These are phyloP conservation scores for Nicotiana benthamiana DNA, from an alignment of 257 asterid genomes.

Conservation along the genomic window DNA sequence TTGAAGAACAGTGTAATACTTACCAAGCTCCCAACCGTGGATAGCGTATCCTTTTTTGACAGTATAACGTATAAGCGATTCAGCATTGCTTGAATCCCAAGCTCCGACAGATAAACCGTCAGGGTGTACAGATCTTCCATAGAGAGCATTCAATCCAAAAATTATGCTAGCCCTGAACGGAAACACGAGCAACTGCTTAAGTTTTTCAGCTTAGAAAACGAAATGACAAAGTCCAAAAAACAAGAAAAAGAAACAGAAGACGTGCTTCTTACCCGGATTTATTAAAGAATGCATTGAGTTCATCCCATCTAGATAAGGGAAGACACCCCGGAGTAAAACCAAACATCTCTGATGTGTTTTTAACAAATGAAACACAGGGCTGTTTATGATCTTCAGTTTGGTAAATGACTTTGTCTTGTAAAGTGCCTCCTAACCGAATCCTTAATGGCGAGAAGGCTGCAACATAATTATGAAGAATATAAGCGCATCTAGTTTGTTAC, in stretches of 20 bases:
- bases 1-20: not conserved
- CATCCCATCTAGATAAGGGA: constrained; percentile 81
- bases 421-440: constrained; percentile 81
- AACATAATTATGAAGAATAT: constrained; percentile 1
- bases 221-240: not conserved
- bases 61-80: constrained; percentile 51
- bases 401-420: constrained; percentile 72
- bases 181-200: not conserved
- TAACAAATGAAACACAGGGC: constrained; percentile 50
- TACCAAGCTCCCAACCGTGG: constrained; percentile 82
- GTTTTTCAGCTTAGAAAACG: not conserved
- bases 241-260: not conserved
- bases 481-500: constrained; percentile 9
- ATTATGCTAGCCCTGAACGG: constrained; percentile 48
- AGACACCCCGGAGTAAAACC: constrained; percentile 64
- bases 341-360: constrained; percentile 45
- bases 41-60: constrained; percentile 52
- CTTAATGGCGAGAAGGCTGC: constrained; percentile 81
- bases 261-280: constrained; percentile 47
- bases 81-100: constrained; percentile 61
- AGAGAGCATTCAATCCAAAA: constrained; percentile 69
- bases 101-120: constrained; percentile 38
- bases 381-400: constrained; percentile 41
- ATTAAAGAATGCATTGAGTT: constrained; percentile 53
- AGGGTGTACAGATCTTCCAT: constrained; percentile 35